These are phyloP conservation scores for Paracorniculantispora psalliotae DNA, from an alignment of 2,329 filamentous ascomycete genomes.

Conservation along the genomic window DNA sequence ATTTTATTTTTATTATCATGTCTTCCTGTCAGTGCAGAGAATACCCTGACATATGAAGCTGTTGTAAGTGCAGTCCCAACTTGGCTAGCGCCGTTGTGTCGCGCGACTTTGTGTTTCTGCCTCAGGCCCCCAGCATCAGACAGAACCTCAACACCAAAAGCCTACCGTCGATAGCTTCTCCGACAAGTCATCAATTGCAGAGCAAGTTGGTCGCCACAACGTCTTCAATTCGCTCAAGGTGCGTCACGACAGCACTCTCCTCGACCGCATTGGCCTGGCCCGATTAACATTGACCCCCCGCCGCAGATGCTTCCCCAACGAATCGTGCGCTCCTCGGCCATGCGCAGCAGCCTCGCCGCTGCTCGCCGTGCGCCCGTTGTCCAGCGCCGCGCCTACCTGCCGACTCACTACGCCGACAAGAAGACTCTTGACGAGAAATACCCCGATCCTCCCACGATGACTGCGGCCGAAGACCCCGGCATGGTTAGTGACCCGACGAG, in stretches of 20 bases:
- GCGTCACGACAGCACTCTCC: conserved; percentile 7
- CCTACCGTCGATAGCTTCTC: conserved; percentile 23
- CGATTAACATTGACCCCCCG: conserved; percentile 15
- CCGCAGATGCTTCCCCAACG: conserved; percentile 57
- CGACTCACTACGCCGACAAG: conserved; percentile 42
- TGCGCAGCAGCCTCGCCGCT: conserved; percentile 40
- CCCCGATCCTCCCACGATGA: conserved; percentile 41
- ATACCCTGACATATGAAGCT: too few species aligned
- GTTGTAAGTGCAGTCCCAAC: conserved; percentile 1
- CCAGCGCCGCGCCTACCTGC: conserved; percentile 55
- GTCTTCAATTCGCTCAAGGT: conserved; percentile 30
- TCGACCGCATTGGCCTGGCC: not conserved
- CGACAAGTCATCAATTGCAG: conserved; percentile 25
- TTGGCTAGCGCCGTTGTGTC: conserved; percentile 20
- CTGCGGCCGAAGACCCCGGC: conserved; percentile 59
- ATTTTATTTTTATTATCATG: not conserved
- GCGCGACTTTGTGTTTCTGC: conserved; percentile 21
- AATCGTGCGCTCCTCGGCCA: conserved; percentile 47
- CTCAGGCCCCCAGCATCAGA: conserved; percentile 28
- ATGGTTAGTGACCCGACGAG: conserved; percentile 50
- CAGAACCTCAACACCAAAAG: conserved; percentile 18
- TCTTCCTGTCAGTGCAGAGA: too few species aligned
- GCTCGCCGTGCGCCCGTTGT: conserved; percentile 46
- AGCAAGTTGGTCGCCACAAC: conserved; percentile 33
- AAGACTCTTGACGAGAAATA: conserved; percentile 48